Base-by-base conservation (phyloP, 352 stramenopile genomes). In the Halophytophthora polymorphica region DNA sequence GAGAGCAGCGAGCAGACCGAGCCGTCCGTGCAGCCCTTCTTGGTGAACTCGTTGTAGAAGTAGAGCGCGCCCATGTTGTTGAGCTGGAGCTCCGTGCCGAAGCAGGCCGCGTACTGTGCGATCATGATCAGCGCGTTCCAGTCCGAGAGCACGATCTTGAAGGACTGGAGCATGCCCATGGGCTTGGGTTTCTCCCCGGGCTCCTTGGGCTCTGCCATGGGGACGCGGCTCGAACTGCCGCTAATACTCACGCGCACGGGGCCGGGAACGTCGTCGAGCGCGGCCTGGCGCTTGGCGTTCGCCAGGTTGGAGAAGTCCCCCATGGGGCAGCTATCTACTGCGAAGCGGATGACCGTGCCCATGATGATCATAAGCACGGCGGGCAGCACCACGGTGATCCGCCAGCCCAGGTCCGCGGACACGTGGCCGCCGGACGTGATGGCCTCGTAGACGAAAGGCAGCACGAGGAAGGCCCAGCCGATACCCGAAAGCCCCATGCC, bases 31-130 rank as follows among this genome's bases (percentile, higher is more conserved):
- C 77, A 88, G 17, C 66, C 85, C 0, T 61, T 51, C 34, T 86
- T 76, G 13, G 72, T 69, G 53, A 98, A 98, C 36, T 91, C 75
- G 21, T 90, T 81, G 53, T 94, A 90, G 58, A 98, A 98, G 72
- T 97, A 98, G 15, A 89, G 69, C 6, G 91, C 90, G 29, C 89
- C 88, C 66, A 95, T 95, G 74, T 98, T 98, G 84, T 98, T 97
- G 48, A 98, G 83, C 64, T 96, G 96, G 21, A 98, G 71, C 62
- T 98, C 95, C 15, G 96, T 91, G 45, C 95, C 95, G 61, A 98
- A 98, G 68, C 76, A 96, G 37, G 86, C 83, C 7, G 76, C 94
- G 64, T 98, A 98, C 53, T 98, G 89, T 25, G 95, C 50, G 62
- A 96, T 93, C 50, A 98, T 73, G 39, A 98, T 66, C 66, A 94